Percentiles rank a stretch among this genome's conserved stretches.
Conservation (phyloP, 2,329 filamentous ascomycete genomes). For the Endothia cerciana region DNA sequence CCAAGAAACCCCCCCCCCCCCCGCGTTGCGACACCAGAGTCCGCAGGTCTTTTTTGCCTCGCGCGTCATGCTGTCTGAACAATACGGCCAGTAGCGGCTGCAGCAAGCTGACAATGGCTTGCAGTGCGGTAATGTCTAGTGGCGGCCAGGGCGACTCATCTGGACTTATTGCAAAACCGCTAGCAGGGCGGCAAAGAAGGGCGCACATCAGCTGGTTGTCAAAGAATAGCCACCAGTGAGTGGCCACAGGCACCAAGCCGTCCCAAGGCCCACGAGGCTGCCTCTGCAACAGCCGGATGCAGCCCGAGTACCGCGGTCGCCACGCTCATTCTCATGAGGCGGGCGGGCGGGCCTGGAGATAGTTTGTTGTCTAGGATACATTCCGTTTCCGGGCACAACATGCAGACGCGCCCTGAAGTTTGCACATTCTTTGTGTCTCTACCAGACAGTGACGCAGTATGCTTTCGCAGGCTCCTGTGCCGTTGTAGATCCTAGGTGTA, state of each 20-base stretch:
- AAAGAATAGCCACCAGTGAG: conserved; percentile 6
- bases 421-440: not conserved
- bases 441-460: not conserved
- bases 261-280: not conserved
- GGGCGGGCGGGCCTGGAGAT: not conserved
- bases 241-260: conserved; percentile 10
- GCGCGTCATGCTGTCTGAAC: conserved; percentile 7
- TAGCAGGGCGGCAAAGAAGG: conserved; percentile 8
- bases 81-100: not conserved
- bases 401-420: not conserved
- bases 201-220: conserved; percentile 7
- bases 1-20: not conserved
- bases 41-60: not conserved
- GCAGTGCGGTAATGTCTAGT: not conserved
- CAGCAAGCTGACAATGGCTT: not conserved
- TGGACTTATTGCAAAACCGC: not conserved
- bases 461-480: not conserved
- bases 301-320: not conserved
- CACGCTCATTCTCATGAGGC: conserved; percentile 3
- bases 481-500: not conserved
- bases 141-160: conserved; percentile 5
- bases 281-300: not conserved
- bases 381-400: conserved; percentile 11
- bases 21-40: conserved; percentile 3
- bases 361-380: not conserved